Percentiles rank a stretch among this genome's conserved stretches.
Conservation (phyloP, 164 flowering plant species). For the Magnolia officinalis region DNA sequence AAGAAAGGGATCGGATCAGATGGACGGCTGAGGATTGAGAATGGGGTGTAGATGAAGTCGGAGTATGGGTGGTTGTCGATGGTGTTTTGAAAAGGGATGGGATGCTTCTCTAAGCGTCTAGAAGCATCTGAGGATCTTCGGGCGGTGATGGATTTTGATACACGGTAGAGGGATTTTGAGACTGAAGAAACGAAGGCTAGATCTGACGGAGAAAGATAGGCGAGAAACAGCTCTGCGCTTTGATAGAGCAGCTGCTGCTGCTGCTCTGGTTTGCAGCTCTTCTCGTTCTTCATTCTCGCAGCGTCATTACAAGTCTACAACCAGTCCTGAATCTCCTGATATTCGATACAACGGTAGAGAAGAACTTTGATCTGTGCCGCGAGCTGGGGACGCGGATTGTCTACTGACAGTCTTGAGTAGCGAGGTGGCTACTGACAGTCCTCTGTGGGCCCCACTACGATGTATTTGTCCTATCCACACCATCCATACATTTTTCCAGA, state of each 20-base stretch:
- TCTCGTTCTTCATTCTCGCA: background rate
- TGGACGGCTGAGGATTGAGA: conserved; percentile 30
- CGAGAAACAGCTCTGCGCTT: conserved; percentile 43
- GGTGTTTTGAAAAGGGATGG: conserved; percentile 67
- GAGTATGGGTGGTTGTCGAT: conserved; percentile 51
- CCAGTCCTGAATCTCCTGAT: no score
- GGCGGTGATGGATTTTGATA: conserved; percentile 45
- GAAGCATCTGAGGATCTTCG: conserved; percentile 65
- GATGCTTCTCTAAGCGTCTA: conserved; percentile 49
- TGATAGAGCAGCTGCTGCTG: conserved; percentile 1
- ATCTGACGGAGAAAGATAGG: conserved; percentile 54
- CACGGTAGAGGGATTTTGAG: conserved; percentile 47
- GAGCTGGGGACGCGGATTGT: no score
- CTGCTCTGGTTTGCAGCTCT: background rate
- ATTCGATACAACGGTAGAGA: no score
- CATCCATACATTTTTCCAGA: no score
- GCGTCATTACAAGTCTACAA: no score
- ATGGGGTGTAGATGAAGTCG: conserved; percentile 67
- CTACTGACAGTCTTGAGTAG: no score
- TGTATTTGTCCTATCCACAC: no score
- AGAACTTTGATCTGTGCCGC: no score
- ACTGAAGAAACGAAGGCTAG: conserved; percentile 56
- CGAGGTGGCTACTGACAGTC: no score
- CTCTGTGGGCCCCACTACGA: no score
- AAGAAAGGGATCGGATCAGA: conserved; percentile 3